phyloP scores from a whole-genome alignment of 2,329 filamentous ascomycete species.

The Sporothrix dimorphospora region DNA sequence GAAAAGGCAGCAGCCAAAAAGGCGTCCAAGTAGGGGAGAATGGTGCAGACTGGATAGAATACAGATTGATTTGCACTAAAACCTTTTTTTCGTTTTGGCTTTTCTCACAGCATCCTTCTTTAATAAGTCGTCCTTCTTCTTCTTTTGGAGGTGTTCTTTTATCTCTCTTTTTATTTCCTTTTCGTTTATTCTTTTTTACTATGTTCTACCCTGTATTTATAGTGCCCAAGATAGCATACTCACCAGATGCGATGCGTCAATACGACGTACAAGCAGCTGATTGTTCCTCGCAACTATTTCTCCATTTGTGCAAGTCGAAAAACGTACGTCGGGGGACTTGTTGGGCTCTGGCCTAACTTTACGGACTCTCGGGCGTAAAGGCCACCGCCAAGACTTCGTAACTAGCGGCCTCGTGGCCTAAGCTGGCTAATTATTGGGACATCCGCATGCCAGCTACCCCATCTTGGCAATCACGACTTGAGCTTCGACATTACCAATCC shows the following conservation, averaged over 20 bases:
- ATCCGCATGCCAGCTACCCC: background rate
- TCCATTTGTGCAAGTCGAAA: background rate
- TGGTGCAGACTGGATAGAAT: background rate
- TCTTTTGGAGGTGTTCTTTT: background rate
- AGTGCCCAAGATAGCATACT: background rate
- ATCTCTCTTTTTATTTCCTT: background rate
- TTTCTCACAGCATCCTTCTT: background rate
- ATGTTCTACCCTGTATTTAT: background rate
- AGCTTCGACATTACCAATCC: background rate
- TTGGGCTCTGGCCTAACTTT: background rate
- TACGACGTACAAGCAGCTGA: background rate
- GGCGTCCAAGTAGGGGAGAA: background rate
- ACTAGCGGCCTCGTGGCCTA: no score
- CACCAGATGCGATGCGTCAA: background rate
- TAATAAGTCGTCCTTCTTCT: background rate
- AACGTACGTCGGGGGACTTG: background rate
- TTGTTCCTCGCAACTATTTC: background rate
- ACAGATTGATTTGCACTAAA: background rate
- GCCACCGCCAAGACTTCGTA: background rate
- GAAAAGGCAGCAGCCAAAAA: constrained; percentile 25
- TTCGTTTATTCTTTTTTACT: background rate
- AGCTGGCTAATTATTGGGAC: background rate
- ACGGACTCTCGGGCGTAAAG: background rate
- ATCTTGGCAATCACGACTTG: background rate
- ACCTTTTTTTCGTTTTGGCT: background rate